These are phyloP conservation scores for Antitrichia curtipendula DNA, from an alignment of 225 moss, liverwort and hornwort species.

Conservation along the genomic window DNA sequence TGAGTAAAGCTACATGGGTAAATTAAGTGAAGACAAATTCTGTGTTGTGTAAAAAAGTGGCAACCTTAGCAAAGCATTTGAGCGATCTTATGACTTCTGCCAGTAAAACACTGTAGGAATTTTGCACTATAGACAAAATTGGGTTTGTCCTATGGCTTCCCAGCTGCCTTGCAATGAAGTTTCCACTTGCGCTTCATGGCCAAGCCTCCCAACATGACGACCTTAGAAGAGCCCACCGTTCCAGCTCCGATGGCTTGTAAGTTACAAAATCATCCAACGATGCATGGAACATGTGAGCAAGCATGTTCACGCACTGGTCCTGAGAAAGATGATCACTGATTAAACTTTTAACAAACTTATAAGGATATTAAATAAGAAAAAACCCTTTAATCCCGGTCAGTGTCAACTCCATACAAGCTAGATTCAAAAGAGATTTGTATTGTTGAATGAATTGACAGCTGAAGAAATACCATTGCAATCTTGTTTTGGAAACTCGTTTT, in stretches of 20 bases:
- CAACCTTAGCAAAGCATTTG: too few species aligned
- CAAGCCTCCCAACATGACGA: constrained; percentile 83
- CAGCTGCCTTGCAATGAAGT: constrained; percentile 61
- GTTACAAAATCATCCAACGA: constrained; percentile 31
- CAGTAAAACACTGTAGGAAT: too few species aligned
- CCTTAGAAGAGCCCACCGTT: constrained; percentile 88
- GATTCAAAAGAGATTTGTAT: too few species aligned
- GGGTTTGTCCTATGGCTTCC: constrained; percentile 73
- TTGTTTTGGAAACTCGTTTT: not conserved
- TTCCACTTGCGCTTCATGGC: constrained; percentile 92
- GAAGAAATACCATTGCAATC: not conserved
- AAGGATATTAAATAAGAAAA: not conserved
- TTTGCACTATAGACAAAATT: constrained; percentile 78
- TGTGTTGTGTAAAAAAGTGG: too few species aligned
- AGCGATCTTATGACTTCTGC: too few species aligned
- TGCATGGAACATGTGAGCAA: constrained; percentile 68
- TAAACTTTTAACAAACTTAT: not conserved
- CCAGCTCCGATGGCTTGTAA: constrained; percentile 65
- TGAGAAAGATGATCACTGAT: not conserved
- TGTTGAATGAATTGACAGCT: too few species aligned
- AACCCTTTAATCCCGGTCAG: not conserved
- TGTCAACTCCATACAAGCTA: not conserved
- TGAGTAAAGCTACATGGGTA: too few species aligned
- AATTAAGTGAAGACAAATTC: too few species aligned
- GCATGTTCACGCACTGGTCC: constrained; percentile 89